Conservation (phyloP, 2,329 filamentous ascomycete species). For the Podosphaera fusca region DNA sequence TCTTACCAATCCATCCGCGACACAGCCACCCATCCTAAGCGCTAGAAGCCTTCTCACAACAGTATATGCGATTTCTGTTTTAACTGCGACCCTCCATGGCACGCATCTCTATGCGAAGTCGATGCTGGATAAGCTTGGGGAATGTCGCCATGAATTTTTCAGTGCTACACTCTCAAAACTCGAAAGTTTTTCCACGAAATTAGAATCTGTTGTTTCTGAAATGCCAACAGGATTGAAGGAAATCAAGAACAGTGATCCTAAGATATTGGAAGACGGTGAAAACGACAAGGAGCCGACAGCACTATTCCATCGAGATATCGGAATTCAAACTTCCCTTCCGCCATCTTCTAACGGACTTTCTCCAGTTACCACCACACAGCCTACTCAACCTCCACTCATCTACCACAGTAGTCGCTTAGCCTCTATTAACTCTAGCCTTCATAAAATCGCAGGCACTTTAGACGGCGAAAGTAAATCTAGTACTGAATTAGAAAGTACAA, state of each 20-base stretch:
- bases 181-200: conserved; percentile 24
- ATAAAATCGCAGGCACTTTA: conserved; percentile 25
- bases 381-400: conserved; percentile 6
- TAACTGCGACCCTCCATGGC: conserved; percentile 45
- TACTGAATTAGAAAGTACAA: conserved; percentile 9
- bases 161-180: conserved; percentile 25
- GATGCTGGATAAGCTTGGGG: conserved; percentile 28
- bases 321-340: conserved; percentile 46
- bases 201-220: conserved; percentile 35
- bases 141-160: conserved; percentile 28
- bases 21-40: conserved; percentile 37
- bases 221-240: conserved; percentile 22
- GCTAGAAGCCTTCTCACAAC: conserved; percentile 33
- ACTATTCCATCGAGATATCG: conserved; percentile 60
- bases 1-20: conserved; percentile 30
- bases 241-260: conserved; percentile 9
- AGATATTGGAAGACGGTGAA: conserved; percentile 16
- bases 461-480: conserved; percentile 8
- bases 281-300: conserved; percentile 45
- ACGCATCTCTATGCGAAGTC: conserved; percentile 43
- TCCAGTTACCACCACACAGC: background rate
- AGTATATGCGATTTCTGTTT: conserved; percentile 31
- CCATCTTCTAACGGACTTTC: conserved; percentile 3
- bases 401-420: conserved; percentile 20
- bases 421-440: conserved; percentile 25